Percentiles rank a stretch among this genome's conserved stretches.
Conservation (phyloP, 768 basidiomycete species). For the Albatrellus ellisii region DNA sequence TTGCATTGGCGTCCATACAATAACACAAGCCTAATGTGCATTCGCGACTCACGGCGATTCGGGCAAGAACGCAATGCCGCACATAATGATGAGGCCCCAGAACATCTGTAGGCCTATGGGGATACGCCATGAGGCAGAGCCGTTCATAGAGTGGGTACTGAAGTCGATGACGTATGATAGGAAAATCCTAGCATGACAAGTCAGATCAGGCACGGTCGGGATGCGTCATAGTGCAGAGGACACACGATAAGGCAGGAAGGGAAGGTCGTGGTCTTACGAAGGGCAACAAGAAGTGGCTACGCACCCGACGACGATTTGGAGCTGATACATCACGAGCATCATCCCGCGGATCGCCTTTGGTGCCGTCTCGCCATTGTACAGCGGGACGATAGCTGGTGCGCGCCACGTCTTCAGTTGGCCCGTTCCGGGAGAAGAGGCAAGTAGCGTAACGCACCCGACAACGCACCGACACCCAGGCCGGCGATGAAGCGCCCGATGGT, state of each 20-base stretch:
- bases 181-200: slow-evolving; percentile 53
- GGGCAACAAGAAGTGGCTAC: slow-evolving; percentile 8
- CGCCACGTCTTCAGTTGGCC: too few species aligned
- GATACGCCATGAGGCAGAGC: slow-evolving; percentile 58
- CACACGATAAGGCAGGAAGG: too few species aligned
- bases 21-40: too few species aligned
- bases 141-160: slow-evolving; percentile 40
- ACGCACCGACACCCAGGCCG: slow-evolving; percentile 64
- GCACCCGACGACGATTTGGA: slow-evolving; percentile 64
- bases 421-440: neutral
- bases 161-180: slow-evolving; percentile 60
- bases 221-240: too few species aligned
- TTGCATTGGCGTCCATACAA: too few species aligned
- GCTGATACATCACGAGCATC: slow-evolving; percentile 59
- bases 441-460: slow-evolving; percentile 36
- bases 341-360: slow-evolving; percentile 66
- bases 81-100: slow-evolving; percentile 54
- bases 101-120: slow-evolving; percentile 65
- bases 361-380: slow-evolving; percentile 71
- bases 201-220: too few species aligned
- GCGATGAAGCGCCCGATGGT: slow-evolving; percentile 64
- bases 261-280: neutral
- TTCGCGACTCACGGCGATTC: slow-evolving; percentile 55
- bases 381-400: slow-evolving; percentile 16
- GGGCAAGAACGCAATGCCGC: slow-evolving; percentile 63